Base-by-base conservation (phyloP, 179 eudicot species). In the Spinacia oleracea region DNA sequence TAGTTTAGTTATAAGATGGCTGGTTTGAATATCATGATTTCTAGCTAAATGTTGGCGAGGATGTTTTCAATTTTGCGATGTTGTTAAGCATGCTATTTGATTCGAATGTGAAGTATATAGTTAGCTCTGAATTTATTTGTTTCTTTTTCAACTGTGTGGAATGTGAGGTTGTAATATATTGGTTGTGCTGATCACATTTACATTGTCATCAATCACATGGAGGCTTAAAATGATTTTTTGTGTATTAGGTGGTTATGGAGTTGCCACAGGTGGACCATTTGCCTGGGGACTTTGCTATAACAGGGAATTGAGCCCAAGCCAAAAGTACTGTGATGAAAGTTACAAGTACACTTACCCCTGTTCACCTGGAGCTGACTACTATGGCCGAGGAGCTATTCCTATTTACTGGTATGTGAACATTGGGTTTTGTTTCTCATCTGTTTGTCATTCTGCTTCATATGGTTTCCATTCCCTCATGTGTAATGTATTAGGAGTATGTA, bases 271-370 rank as follows among this genome's bases (percentile, higher is more conserved):
- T 46, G 98, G 98, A 84, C 98, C 98, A 16, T 73, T 74, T 64
- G 97, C 98, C 5, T 95, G 97, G 97, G 98, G 98, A 75, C 93
- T 95, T 60, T 95, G 98, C 86, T 93, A 93, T 89, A 95, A 89
- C 85, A 90, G 81, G 80, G 98, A 93, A 83, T 58, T 93, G 90
- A 95, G 98, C 87, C 98, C 98, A n/a, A 90, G 89, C 84, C 96
- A 95, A 66, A 48, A 78, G 0, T 95, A 95, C 78, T 93, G 98
- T 78, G 97, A 94, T 73, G 97, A 91, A 32, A 85, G 16, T 78
- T 91, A 77, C 87, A 92, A 94, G 65, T 93, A 81, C 67, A 89
- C 88, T 10, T 93, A 94, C 73, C 97, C 98, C 27, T 94, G 98
- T 81, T 27, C 90, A 55, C 94, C 98, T 68, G 98, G 98, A 45